Conservation (phyloP, 2,329 filamentous ascomycete genomes). For the Cladophialophora immunda region DNA sequence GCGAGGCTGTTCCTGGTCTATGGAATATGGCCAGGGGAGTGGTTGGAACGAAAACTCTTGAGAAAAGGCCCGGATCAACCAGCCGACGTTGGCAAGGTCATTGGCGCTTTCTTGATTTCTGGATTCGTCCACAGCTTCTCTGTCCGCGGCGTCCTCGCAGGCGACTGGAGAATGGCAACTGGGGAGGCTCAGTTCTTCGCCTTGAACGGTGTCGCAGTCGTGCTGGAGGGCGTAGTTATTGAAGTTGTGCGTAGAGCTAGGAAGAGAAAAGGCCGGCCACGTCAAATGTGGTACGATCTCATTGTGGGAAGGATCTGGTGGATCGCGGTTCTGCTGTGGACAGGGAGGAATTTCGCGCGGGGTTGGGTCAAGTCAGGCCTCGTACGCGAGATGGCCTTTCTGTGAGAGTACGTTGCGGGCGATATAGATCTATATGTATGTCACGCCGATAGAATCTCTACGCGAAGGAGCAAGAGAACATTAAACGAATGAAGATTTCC, state of each 20-base stretch:
- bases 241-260: conserved; percentile 38
- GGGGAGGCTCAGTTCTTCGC: conserved; percentile 48
- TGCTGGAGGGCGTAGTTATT: conserved; percentile 43
- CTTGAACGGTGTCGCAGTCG: conserved; percentile 46
- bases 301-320: conserved; percentile 53
- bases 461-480: no score
- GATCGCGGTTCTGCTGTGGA: conserved; percentile 50
- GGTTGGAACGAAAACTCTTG: conserved; percentile 50
- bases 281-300: conserved; percentile 45
- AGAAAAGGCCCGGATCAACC: conserved; percentile 47
- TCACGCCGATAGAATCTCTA: no score
- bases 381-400: conserved; percentile 49
- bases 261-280: conserved; percentile 28
- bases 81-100: conserved; percentile 55
- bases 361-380: conserved; percentile 54
- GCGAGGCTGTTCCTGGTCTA: conserved; percentile 56
- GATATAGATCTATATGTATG: no score
- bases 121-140: conserved; percentile 54
- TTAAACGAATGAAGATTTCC: no score
- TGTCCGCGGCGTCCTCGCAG: conserved; percentile 51
- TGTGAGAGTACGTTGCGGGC: no score
- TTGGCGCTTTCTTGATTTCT: conserved; percentile 53
- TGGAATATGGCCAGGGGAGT: conserved; percentile 57
- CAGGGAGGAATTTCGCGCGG: conserved; percentile 53
- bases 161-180: conserved; percentile 45